Base-by-base conservation (phyloP, 2,329 filamentous ascomycete species). In the Hypoxylon sp. region DNA sequence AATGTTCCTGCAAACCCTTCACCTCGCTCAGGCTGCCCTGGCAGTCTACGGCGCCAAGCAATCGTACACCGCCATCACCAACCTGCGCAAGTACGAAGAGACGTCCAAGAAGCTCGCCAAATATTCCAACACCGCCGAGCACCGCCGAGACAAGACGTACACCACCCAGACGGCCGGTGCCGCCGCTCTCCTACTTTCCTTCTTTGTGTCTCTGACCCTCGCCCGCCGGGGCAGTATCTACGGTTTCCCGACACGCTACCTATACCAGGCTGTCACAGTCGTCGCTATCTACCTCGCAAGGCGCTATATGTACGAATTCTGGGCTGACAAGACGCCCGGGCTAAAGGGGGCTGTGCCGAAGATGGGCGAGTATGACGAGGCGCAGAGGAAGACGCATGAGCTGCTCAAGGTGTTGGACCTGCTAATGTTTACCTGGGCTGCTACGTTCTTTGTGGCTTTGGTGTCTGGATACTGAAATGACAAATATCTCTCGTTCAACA, bases 81-180 rank as follows among this genome's bases (percentile, higher is more conserved):
- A 80, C 59, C 76, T 83, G 4, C 75, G 73, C 30, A 76, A 76
- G 52, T 83, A 83, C 68, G 81, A 84, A 68, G 73, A 77, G n/a
- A 76, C 76, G 24, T 72, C 74, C 44, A 74, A 82, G 68, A 81
- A 79, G 65, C 75, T 79, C 15, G 81, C 81, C 7, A 76, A 80
- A 64, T 78, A 79, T 71, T 82, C 80, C 2, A 75, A 76, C 28
- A 76, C 77, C 39, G 81, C 79, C 6, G 78, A 73, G 37, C 65
- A 73, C 5, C 78, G 83, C 67, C 71, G 83, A 20, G 72, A 77
- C 68, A 78, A 78, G 68, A 83, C 81, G 3, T 74, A 80, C 53
- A 77, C 74, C 0, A 84, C 81, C 0, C 80, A 82, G 62, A 75
- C 76, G 1, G 74, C 75, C 43, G 79, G 76, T 10, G 77, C 78